Evolutionary conservation across 495 filamentous ascomycete species (phyloP).

Genomic region (Penicillium lividum): DNA sequence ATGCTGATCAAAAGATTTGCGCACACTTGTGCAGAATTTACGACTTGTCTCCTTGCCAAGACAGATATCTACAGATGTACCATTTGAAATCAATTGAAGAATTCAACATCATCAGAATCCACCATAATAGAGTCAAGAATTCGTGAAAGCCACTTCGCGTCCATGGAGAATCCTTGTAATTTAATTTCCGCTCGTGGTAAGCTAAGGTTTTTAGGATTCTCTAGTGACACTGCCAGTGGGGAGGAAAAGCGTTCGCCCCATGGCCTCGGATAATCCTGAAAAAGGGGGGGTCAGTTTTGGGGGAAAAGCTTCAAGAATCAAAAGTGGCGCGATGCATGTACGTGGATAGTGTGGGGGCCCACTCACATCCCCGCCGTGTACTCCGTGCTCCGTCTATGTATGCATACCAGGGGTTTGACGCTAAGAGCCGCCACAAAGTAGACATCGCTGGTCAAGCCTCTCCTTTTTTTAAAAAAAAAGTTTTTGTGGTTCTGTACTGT

Average conservation of each 20-base stretch:
- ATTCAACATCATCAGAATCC: neutral
- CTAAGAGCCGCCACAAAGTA: too few relatives aligned
- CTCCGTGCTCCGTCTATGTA: too few relatives aligned
- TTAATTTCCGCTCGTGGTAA: neutral
- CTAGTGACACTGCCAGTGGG: too few relatives aligned
- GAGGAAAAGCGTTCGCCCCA: too few relatives aligned
- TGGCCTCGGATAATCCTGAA: too few relatives aligned
- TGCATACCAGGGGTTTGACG: too few relatives aligned
- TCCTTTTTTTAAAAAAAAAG: too few relatives aligned
- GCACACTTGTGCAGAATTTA: neutral
- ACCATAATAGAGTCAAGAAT: neutral
- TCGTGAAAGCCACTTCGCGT: too few relatives aligned
- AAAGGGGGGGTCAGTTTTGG: constrained; percentile 17
- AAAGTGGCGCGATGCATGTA: constrained; percentile 29
- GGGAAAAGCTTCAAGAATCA: constrained; percentile 9
- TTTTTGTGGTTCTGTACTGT: too few relatives aligned
- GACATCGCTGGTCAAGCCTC: too few relatives aligned
- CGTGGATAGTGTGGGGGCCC: constrained; percentile 18
- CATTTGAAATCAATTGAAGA: neutral
- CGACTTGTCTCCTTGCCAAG: neutral
- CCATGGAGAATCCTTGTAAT: neutral
- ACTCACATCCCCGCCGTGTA: too few relatives aligned
- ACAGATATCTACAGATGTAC: neutral
- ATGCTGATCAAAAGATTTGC: neutral
- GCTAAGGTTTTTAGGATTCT: neutral